Base-by-base conservation (phyloP, 345 rosid species). In the Lumnitzera littorea region DNA sequence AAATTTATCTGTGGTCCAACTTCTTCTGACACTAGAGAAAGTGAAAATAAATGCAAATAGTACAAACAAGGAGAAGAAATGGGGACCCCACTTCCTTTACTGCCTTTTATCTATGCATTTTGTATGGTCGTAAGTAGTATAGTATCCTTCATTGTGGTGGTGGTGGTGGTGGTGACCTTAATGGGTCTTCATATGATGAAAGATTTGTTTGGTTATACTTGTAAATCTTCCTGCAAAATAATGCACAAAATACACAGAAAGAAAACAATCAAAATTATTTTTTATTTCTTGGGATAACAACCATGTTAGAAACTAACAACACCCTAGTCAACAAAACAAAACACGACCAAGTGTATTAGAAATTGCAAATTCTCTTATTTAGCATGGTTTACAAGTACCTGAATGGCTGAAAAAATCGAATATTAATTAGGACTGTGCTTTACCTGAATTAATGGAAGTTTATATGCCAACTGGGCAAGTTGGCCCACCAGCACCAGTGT, bases 401-500 rank as follows among this genome's bases (percentile, higher is more conserved):
- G 43, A 36, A 7, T 3, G 43, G 43, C 7, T 36, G 10, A 36
- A 57, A 36, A 43, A 50, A 36, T 41, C 50, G n/a, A 31, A 36
- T 54, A 17, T 36, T 11, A 5, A 36, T 36, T 36, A 36, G 43
- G 43, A 7, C 7, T 36, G 10, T 7, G 43, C 11, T 36, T 36
- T 36, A 36, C 43, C 58, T 53, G 72, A 16, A 76, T 46, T 47
- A 13, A 50, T 51, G 36, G 17, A 29, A 51, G 66, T 70, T 58
- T 91, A 91, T 67, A 88, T 86, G 66, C 96, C 98, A 60, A 91
- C 88, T 0, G 95, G 98, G 71, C 89, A 91, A 3, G 91, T 79
- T 6, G 96, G 88, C 17, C 90, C 95, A 11, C 83, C 89, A 2
- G 90, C 79, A 67, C 91, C 87, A 14, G 84, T 70, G 67, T 76